phyloP scores from a whole-genome alignment of 768 basidiomycete species.

The Candolleomyces efflorescens region DNA sequence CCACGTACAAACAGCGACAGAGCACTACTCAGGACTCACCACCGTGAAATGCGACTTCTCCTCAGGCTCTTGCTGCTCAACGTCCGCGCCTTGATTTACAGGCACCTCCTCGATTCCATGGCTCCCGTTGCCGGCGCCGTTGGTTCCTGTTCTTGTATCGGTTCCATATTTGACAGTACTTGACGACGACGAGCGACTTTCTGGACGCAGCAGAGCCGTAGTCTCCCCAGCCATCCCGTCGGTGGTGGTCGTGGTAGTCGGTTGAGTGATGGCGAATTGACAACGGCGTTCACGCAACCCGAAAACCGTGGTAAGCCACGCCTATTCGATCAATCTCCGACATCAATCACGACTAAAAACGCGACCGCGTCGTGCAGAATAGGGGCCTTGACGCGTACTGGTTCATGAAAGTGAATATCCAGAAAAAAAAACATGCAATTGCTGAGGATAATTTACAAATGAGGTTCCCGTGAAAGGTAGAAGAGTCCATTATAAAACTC shows the following conservation, averaged over 20 bases:
- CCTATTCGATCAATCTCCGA: no score
- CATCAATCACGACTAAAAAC: no score
- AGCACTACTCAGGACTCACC: neutral
- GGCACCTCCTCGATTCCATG: neutral
- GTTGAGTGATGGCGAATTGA: neutral
- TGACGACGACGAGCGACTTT: neutral
- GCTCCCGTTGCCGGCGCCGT: neutral
- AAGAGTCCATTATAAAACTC: constrained; percentile 2
- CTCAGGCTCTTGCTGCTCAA: neutral
- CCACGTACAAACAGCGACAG: neutral
- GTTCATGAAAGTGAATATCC: neutral
- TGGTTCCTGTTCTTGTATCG: neutral
- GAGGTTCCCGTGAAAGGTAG: neutral
- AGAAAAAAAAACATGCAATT: neutral
- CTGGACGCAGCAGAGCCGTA: neutral
- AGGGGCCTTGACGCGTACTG: no score
- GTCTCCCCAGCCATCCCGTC: neutral
- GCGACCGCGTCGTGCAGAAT: no score
- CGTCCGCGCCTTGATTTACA: neutral
- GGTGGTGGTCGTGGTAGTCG: neutral
- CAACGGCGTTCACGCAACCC: neutral
- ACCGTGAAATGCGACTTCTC: neutral
- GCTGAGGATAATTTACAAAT: constrained; percentile 1
- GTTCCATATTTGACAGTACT: neutral
- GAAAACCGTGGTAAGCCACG: no score